These are phyloP conservation scores for Syncephalastrum racemosum DNA, from an alignment of 371 early-diverging fungal species.

Conservation along the genomic window DNA sequence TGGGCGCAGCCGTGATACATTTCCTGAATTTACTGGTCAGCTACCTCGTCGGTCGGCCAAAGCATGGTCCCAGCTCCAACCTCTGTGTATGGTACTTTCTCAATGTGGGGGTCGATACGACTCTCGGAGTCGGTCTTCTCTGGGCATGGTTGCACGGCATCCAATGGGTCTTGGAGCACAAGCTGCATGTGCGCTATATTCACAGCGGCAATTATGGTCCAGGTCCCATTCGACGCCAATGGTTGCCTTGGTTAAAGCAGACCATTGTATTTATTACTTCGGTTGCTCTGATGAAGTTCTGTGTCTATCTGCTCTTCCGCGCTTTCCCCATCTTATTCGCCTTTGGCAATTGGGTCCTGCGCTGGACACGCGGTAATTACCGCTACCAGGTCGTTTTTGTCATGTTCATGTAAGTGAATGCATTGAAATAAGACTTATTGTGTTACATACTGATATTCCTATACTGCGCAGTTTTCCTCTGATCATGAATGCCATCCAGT, in stretches of 20 bases:
- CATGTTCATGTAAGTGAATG: slow-evolving; percentile 41
- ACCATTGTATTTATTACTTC: slow-evolving; percentile 36
- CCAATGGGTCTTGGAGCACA: slow-evolving; percentile 18
- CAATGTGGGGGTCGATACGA: slow-evolving; percentile 66
- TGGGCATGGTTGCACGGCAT: slow-evolving; percentile 49
- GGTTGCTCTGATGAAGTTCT: slow-evolving; percentile 39
- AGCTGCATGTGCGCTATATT: slow-evolving; percentile 32
- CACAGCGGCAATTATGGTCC: slow-evolving; percentile 42
- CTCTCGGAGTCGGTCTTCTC: slow-evolving; percentile 61
- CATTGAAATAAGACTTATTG: background rate
- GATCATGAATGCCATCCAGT: slow-evolving; percentile 66
- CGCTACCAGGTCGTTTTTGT: slow-evolving; percentile 50
- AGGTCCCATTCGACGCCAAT: slow-evolving; percentile 28
- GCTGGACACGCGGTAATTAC: slow-evolving; percentile 41
- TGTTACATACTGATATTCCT: background rate
- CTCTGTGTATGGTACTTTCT: slow-evolving; percentile 70
- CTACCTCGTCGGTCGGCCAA: slow-evolving; percentile 48
- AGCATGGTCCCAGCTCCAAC: slow-evolving; percentile 47
- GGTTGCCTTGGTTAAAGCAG: slow-evolving; percentile 43
- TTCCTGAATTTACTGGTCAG: slow-evolving; percentile 59
- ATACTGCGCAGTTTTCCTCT: slow-evolving; percentile 44
- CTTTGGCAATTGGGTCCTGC: slow-evolving; percentile 40
- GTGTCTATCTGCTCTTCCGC: slow-evolving; percentile 37
- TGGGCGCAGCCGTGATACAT: slow-evolving; percentile 62
- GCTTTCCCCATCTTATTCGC: slow-evolving; percentile 33